Evolutionary conservation across 768 basidiomycete species (phyloP), one percentile per base, ranked within the genome.

Genomic region (Gymnopilus dilepis): DNA sequence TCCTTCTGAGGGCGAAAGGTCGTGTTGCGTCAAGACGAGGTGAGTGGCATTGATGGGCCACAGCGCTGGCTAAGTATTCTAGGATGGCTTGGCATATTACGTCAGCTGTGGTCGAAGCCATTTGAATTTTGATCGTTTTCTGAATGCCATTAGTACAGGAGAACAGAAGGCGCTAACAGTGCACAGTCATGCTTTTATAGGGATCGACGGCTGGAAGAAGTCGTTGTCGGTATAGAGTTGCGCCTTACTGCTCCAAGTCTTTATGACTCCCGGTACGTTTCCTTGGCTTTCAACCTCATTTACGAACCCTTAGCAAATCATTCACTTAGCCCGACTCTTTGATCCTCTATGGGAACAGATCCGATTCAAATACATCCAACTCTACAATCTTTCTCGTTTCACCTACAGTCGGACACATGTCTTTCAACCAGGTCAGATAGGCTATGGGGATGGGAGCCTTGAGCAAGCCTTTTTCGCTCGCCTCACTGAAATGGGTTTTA

Each of bases 381-480:
- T 62, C 19, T 58, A 61, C 22, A 26, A 41, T 19, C 41, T 55
- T 52, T 59, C 59, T 28, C 43, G 22, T 21, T 26, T 22, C 22
- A 56, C 42, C 19, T 64, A 55, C 33, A 50, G 55, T 24, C 58
- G 43, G n/a, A 34, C 34, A 24, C 45, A 50, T 15, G 50, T 37
- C 2, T 73, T 73, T 38, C 59, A 69, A 51, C 73, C 74, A 9
- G 74, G 74, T 21, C 72, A 74, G 42, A 66, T 76, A 31, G 74
- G 69, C n/a, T 62, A 58, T 24, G 57, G 65, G 24, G 15, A 50
- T 19, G 73, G 64, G 22, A 71, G 72, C 54, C 56, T 76, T 21
- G 56, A 67, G 45, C 26, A 34, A 9, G 60, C 62, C 9, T 74
- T 73, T 53, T 61, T 56, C 55, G 57, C 65, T 21, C 65, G 66